phyloP scores from a whole-genome alignment of 345 rosid species.

The Abelmoschus esculentus region DNA sequence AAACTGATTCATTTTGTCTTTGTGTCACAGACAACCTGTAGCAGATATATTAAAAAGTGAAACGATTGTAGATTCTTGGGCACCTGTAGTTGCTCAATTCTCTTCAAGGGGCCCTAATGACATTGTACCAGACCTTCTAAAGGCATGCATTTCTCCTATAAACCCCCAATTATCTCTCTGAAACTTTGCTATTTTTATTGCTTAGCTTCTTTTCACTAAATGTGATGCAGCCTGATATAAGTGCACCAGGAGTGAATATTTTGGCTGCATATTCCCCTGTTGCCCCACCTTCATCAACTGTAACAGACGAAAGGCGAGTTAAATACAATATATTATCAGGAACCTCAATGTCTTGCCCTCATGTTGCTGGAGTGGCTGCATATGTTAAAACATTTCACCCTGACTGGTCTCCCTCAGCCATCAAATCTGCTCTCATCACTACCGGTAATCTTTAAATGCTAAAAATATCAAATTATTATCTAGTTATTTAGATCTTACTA shows the following conservation, averaged over 20 bases:
- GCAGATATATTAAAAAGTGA: slow-evolving; percentile 21
- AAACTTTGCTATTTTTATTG: no score
- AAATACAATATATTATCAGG: neutral
- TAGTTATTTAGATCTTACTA: neutral
- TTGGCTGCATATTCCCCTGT: slow-evolving; percentile 31
- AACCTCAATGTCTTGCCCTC: neutral
- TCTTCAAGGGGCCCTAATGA: slow-evolving; percentile 29
- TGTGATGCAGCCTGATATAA: slow-evolving; percentile 36
- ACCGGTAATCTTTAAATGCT: neutral
- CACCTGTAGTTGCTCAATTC: slow-evolving; percentile 22
- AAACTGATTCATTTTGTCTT: neutral
- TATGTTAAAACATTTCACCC: neutral
- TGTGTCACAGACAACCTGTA: slow-evolving; percentile 18
- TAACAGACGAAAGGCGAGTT: neutral
- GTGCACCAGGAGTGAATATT: slow-evolving; percentile 35
- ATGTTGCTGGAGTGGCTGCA: neutral
- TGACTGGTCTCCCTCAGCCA: neutral
- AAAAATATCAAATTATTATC: neutral
- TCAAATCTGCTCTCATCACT: neutral
- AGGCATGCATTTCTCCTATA: slow-evolving; percentile 2
- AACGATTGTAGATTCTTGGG: slow-evolving; percentile 9
- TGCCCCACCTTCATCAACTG: neutral
- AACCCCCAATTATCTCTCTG: neutral
- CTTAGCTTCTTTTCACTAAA: neutral
- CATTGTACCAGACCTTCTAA: slow-evolving; percentile 23